These are phyloP conservation scores for Ilex aquifolium DNA, from an alignment of 257 asterid species.

Conservation along the genomic window DNA sequence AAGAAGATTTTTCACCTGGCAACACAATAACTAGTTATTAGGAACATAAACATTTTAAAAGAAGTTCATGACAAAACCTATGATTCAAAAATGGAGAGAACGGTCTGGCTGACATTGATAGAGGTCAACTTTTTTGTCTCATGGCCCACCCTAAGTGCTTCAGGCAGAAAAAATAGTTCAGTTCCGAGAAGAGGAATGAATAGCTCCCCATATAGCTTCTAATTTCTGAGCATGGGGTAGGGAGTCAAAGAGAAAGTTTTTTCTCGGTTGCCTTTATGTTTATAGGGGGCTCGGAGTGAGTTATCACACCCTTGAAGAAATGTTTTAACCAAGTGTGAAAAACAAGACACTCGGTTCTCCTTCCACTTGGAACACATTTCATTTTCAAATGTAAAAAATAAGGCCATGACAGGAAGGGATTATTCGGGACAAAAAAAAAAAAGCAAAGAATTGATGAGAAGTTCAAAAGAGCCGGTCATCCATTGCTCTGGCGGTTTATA, in stretches of 20 bases:
- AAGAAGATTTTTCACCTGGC: slow-evolving; percentile 53
- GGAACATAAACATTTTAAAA: neutral
- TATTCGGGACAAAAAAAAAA: neutral
- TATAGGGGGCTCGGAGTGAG: neutral
- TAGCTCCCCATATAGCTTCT: too few species aligned
- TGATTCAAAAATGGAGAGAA: neutral
- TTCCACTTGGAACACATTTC: neutral
- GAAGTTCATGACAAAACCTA: slow-evolving; percentile 1
- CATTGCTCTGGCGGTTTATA: neutral
- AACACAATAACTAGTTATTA: slow-evolving; percentile 7
- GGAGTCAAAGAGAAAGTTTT: too few species aligned
- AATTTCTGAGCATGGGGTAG: too few species aligned
- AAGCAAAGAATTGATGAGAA: neutral
- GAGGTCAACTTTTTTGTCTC: neutral
- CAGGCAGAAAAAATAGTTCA: too few species aligned
- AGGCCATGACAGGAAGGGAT: neutral
- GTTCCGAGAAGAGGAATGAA: too few species aligned
- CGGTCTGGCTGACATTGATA: neutral
- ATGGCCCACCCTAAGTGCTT: too few species aligned
- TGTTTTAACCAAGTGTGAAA: too few species aligned
- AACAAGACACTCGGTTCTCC: too few species aligned
- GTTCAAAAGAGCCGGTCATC: neutral
- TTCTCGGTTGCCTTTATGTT: too few species aligned
- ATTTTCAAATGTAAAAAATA: too few species aligned
- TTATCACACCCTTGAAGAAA: too few species aligned